Conservation (phyloP, 768 basidiomycete species). For the Pisolithus microcarpus region DNA sequence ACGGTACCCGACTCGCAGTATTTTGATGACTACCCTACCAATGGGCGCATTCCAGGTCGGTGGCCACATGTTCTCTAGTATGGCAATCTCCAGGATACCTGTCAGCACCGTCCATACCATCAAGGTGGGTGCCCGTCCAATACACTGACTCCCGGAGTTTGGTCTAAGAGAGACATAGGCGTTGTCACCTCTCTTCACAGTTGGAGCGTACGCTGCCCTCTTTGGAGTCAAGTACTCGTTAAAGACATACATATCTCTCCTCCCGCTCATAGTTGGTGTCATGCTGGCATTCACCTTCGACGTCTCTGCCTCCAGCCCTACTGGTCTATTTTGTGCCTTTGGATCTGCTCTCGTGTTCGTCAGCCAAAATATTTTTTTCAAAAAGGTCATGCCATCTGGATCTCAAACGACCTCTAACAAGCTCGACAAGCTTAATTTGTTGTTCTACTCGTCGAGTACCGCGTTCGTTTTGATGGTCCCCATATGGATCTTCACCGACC, state of each 20-base stretch:
- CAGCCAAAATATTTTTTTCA: conserved; percentile 97
- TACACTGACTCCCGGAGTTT: not conserved
- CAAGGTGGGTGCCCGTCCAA: conserved; percentile 54
- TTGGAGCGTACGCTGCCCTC: conserved; percentile 87
- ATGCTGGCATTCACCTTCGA: conserved; percentile 97
- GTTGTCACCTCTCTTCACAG: conserved; percentile 93
- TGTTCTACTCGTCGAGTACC: conserved; percentile 90
- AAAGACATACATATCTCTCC: conserved; percentile 84
- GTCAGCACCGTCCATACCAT: conserved; percentile 99
- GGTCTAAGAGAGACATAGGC: conserved; percentile 49
- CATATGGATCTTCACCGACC: conserved; percentile 87
- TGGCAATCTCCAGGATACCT: conserved; percentile 93
- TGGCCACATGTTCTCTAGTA: conserved; percentile 95
- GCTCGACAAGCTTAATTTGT: conserved; percentile 93
- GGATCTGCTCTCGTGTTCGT: conserved; percentile 97
- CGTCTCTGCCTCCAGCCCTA: conserved; percentile 74
- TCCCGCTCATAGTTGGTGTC: conserved; percentile 94
- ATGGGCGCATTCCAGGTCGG: conserved; percentile 98
- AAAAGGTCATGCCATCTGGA: conserved; percentile 84
- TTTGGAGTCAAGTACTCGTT: conserved; percentile 91
- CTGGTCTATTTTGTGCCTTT: conserved; percentile 91
- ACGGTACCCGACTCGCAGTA: conserved; percentile 62
- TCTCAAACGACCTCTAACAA: conserved; percentile 56
- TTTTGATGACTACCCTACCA: conserved; percentile 74
- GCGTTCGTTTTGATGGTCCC: conserved; percentile 97